A percentile compares a stretch with the other conserved stretches of the same genome.
Evolutionary conservation across 495 filamentous ascomycete genomes (phyloP).

Genomic region (Podospora comata): DNA sequence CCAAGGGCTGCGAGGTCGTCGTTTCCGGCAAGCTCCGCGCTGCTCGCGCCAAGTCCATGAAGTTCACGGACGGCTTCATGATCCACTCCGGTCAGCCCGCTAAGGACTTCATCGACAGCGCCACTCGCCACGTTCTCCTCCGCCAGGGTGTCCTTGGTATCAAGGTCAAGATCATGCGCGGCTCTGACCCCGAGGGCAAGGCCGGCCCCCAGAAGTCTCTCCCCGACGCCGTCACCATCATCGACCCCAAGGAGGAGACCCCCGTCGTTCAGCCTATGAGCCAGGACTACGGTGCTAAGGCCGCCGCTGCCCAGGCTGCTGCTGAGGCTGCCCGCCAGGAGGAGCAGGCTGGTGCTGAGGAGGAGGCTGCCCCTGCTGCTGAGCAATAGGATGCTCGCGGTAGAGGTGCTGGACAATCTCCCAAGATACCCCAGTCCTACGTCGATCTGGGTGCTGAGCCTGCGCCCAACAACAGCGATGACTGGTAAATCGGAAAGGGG

Average conservation of each 20-base stretch:
- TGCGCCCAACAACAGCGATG: neutral
- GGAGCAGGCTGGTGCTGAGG: slow-evolving; percentile 57
- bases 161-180: slow-evolving; percentile 99
- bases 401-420: slow-evolving; percentile 6
- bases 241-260: slow-evolving; percentile 99
- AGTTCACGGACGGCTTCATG: slow-evolving; percentile 99
- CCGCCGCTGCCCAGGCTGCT: slow-evolving; percentile 71
- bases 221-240: slow-evolving; percentile 96
- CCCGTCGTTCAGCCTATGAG: slow-evolving; percentile 87
- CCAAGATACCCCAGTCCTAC: neutral
- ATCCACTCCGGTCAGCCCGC: slow-evolving; percentile 99
- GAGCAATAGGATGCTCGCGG: slow-evolving; percentile 46
- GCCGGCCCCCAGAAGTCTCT: slow-evolving; percentile 92
- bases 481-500: slow-evolving; percentile 21
- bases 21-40: slow-evolving; percentile 98
- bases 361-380: slow-evolving; percentile 46
- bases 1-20: slow-evolving; percentile 99
- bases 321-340: slow-evolving; percentile 63
- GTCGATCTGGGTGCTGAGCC: neutral
- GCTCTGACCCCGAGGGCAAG: slow-evolving; percentile 99
- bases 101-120: slow-evolving; percentile 98
- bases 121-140: slow-evolving; percentile 97
- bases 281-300: slow-evolving; percentile 99
- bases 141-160: slow-evolving; percentile 99
- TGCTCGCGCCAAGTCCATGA: slow-evolving; percentile 99